Evolutionary conservation across 2,329 filamentous ascomycete species (phyloP).

Genomic region (Iodosphaeria phyllophila): DNA sequence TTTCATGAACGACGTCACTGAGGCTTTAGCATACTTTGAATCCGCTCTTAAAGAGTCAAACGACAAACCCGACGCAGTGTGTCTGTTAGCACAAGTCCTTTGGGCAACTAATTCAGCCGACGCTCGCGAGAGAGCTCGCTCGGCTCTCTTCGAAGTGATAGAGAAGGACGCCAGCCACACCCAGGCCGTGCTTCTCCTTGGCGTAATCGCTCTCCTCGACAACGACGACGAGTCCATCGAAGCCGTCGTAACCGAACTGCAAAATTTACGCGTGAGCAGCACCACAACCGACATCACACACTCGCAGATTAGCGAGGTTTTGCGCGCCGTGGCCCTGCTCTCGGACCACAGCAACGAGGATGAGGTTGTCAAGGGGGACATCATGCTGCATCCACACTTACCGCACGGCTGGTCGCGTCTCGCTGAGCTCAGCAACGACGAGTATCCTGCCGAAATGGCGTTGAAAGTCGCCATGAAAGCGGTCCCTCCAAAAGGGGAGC

Average conservation of each 20-base stretch:
- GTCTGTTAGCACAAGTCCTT: conserved; percentile 73
- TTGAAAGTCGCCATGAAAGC: conserved; percentile 58
- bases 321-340: conserved; percentile 53
- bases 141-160: conserved; percentile 64
- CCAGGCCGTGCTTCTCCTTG: conserved; percentile 62
- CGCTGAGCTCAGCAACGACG: conserved; percentile 35
- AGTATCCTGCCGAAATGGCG: conserved; percentile 55
- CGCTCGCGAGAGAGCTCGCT: conserved; percentile 57
- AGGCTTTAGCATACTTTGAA: conserved; percentile 64
- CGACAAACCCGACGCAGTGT: conserved; percentile 66
- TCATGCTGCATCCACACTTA: conserved; percentile 66
- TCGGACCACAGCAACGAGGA: conserved; percentile 27
- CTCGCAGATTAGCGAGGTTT: conserved; percentile 50
- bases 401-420: conserved; percentile 69
- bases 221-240: conserved; percentile 61
- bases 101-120: conserved; percentile 73
- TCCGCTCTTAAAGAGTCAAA: conserved; percentile 60
- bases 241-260: conserved; percentile 63
- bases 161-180: conserved; percentile 59
- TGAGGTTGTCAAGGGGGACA: conserved; percentile 45
- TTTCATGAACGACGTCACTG: conserved; percentile 43
- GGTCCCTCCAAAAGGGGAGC: conserved; percentile 51
- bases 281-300: conserved; percentile 44
- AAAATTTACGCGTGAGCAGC: conserved; percentile 49
- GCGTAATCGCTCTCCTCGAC: conserved; percentile 68